A percentile compares a stretch with the other conserved stretches of the same genome.
Evolutionary conservation across 441 rosid genomes (phyloP).

Genomic region (Brassica hybrid): DNA sequence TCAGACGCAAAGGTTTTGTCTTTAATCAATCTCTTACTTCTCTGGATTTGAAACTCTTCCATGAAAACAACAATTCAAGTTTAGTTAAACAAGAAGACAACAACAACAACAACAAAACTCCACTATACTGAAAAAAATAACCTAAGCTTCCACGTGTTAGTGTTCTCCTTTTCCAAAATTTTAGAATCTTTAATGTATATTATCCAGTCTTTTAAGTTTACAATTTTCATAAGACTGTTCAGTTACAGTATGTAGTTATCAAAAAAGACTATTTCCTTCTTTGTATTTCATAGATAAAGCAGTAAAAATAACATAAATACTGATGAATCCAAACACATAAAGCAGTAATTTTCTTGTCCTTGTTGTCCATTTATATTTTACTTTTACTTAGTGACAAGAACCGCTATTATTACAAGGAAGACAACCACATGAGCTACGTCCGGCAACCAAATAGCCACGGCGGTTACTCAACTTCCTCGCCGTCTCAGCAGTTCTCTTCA

Average conservation of each 20-base stretch:
- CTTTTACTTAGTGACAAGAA: background rate
- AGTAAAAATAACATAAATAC: background rate
- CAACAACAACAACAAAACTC: constrained; percentile 18
- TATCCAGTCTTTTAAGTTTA: background rate
- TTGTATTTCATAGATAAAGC: background rate
- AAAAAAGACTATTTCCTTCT: background rate
- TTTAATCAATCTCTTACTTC: constrained; percentile 33
- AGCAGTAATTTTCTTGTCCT: constrained; percentile 19
- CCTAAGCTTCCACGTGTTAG: background rate
- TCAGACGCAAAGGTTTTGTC: constrained; percentile 32
- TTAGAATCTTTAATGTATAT: background rate
- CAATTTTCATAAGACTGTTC: background rate
- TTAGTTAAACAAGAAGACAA: constrained; percentile 17
- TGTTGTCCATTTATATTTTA: constrained; percentile 23
- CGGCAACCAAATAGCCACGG: constrained; percentile 46
- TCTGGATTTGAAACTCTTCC: constrained; percentile 31
- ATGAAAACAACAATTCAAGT: constrained; percentile 33
- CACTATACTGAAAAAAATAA: background rate
- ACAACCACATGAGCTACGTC: constrained; percentile 73
- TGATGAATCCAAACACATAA: background rate
- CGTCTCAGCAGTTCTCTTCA: constrained; percentile 52
- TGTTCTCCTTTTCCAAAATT: background rate
- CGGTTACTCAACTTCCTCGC: constrained; percentile 55
- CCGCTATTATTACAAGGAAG: constrained; percentile 58
- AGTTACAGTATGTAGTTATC: background rate